Base-by-base conservation (phyloP, 257 asterid genomes). In the Nicotiana paniculata region DNA sequence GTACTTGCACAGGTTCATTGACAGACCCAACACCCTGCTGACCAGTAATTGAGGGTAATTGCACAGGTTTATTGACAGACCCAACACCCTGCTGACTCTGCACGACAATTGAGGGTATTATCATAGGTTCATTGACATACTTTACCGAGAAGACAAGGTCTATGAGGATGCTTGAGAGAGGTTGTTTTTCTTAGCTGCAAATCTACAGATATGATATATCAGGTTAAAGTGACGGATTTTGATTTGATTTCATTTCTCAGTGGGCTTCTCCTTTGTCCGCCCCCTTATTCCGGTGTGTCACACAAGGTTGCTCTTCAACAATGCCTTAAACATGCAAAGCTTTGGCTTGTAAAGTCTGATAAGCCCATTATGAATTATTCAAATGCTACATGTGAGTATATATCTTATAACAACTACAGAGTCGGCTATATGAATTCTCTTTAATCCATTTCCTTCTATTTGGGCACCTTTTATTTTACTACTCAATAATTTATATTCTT, bases 241-340 rank as follows among this genome's bases (percentile, higher is more conserved):
- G 97, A 94, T 76, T 83, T 90, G 86, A 91, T 94, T 81, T 86
- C 95, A 7, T 80, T 76, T 91, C 90, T 93, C 6, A 93, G 92
- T 18, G 84, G 87, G 3, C 74, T 89, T 66, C 57, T 93, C 87
- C 85, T 88, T 76, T 94, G 97, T 1, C 87, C 97, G 83, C 93
- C 97, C 0, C 82, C 77, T 55, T 57, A 88, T 81, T 94, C 96
- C 5, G 81, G 90, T 43, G 83, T 90, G 84, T 88, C 97, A 5
- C 97, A 93, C 79, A 90, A 91, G 90, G 67, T 86, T 79, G 89
- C 97, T 0, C 75, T 93, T 85, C 85, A 76, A 82, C 85, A 67
- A 82, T 93, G 97, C 67, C 85, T 91, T 79, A 97, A 93, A 32
- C 97, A 88, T 81, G 98, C 95, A 1, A 89, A 85, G 85, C 89